Evolutionary conservation across 2,329 filamentous ascomycete genomes (phyloP).

Genomic region (Aureobasidium pullulans): DNA sequence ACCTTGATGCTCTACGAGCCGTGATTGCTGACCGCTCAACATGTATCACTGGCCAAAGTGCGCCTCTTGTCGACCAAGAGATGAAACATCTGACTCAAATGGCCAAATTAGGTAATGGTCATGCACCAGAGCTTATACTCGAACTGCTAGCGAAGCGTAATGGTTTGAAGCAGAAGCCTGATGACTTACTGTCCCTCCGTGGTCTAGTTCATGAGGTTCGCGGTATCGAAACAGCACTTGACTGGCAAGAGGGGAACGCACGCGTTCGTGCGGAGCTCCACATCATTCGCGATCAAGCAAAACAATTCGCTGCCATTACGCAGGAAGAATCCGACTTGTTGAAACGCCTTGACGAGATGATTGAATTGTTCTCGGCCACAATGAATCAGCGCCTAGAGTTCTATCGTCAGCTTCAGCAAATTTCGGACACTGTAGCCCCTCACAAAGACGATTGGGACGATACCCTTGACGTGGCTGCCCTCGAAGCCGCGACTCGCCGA

Average conservation of each 20-base stretch:
- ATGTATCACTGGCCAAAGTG: slow-evolving; percentile 68
- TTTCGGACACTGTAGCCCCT: slow-evolving; percentile 80
- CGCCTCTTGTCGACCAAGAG: slow-evolving; percentile 67
- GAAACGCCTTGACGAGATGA: slow-evolving; percentile 55
- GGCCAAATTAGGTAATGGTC: slow-evolving; percentile 53
- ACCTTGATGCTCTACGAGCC: slow-evolving; percentile 69
- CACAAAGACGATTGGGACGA: slow-evolving; percentile 59
- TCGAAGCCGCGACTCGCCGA: slow-evolving; percentile 32
- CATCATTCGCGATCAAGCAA: slow-evolving; percentile 58
- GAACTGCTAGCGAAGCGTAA: slow-evolving; percentile 41
- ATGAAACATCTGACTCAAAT: slow-evolving; percentile 38
- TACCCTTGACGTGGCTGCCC: slow-evolving; percentile 45
- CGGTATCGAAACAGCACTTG: slow-evolving; percentile 51
- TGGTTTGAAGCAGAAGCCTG: slow-evolving; percentile 40
- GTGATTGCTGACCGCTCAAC: slow-evolving; percentile 72
- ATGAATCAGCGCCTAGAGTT: slow-evolving; percentile 86
- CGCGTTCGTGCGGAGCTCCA: slow-evolving; percentile 56
- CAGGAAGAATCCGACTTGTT: slow-evolving; percentile 46
- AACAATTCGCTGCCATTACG: slow-evolving; percentile 47
- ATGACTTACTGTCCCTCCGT: slow-evolving; percentile 58
- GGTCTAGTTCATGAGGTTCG: slow-evolving; percentile 64
- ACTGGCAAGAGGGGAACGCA: slow-evolving; percentile 49
- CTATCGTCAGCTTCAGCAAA: slow-evolving; percentile 79
- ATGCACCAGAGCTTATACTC: slow-evolving; percentile 59
- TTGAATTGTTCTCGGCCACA: slow-evolving; percentile 65